Conservation (phyloP, 1,284 basidiomycete genomes). For the Ceratobasidium sp. region DNA sequence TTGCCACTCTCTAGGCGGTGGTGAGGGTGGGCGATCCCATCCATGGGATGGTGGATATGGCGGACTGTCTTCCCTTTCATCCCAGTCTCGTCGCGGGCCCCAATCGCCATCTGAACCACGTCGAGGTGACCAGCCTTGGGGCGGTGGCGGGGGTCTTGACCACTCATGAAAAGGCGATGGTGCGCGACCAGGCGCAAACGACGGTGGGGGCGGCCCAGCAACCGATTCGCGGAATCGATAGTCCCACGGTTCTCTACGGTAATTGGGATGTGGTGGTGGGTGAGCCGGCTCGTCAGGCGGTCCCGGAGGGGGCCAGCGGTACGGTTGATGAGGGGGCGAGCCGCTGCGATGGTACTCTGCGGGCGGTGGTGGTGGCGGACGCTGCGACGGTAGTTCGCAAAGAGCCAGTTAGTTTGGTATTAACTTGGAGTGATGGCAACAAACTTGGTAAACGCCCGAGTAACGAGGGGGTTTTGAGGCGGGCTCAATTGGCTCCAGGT, state of each 20-base stretch:
- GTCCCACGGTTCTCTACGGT: conserved; percentile 28
- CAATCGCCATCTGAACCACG: conserved; percentile 17
- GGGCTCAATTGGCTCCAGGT: conserved; percentile 23
- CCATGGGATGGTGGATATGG: not conserved
- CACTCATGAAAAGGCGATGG: conserved; percentile 38
- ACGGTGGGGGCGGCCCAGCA: conserved; percentile 9
- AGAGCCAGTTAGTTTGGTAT: conserved; percentile 1
- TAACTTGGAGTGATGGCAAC: not conserved
- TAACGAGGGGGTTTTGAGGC: conserved; percentile 23
- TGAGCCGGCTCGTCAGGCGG: conserved; percentile 32
- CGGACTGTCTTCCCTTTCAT: conserved; percentile 17
- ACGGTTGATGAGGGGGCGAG: conserved; percentile 22
- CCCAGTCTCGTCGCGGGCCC: conserved; percentile 28
- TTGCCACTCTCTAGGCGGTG: conserved; percentile 29
- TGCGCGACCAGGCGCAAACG: conserved; percentile 11
- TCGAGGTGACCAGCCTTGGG: conserved; percentile 29
- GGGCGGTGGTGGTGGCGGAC: conserved; percentile 7
- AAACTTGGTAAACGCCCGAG: conserved; percentile 39
- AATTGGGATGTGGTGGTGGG: conserved; percentile 9
- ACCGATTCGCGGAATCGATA: conserved; percentile 21
- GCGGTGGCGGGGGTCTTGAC: conserved; percentile 19
- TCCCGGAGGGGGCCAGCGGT: conserved; percentile 30
- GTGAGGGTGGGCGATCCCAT: conserved; percentile 34
- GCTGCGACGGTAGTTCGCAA: conserved; percentile 7
- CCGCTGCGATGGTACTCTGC: conserved; percentile 13